phyloP scores from a whole-genome alignment of 176 grass and related monocot genomes.

The Oryza officinalis region DNA sequence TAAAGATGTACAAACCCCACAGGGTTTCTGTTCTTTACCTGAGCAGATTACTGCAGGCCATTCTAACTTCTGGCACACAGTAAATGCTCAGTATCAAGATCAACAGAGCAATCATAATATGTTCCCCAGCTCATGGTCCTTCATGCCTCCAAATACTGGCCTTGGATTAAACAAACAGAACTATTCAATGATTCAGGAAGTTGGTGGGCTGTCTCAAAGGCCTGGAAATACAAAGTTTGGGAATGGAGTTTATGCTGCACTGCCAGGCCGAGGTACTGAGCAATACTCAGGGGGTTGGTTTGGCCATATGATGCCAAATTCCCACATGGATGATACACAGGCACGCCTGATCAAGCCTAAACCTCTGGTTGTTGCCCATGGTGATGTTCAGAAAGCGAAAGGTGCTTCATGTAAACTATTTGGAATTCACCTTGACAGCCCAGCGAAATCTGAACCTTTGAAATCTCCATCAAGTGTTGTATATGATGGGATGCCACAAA shows the following conservation, averaged over 20 bases:
- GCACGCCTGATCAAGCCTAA: slow-evolving; percentile 52
- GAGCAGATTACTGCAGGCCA: slow-evolving; percentile 51
- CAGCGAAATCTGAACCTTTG: slow-evolving; percentile 34
- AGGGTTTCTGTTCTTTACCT: slow-evolving; percentile 43
- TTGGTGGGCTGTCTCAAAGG: slow-evolving; percentile 42
- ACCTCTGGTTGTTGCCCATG: slow-evolving; percentile 49
- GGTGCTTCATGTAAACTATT: slow-evolving; percentile 65
- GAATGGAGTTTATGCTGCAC: slow-evolving; percentile 35
- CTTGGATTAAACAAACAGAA: slow-evolving; percentile 46
- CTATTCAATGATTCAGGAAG: slow-evolving; percentile 41
- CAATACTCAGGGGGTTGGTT: slow-evolving; percentile 54
- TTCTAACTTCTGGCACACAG: slow-evolving; percentile 43
- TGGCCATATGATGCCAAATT: slow-evolving; percentile 39
- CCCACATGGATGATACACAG: slow-evolving; percentile 33
- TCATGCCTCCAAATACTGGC: slow-evolving; percentile 53
- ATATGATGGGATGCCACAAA: slow-evolving; percentile 34
- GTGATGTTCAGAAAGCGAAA: slow-evolving; percentile 50
- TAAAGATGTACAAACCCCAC: slow-evolving; percentile 37
- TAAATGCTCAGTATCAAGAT: slow-evolving; percentile 60
- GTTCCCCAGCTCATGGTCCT: slow-evolving; percentile 51
- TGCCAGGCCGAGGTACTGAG: slow-evolving; percentile 37
- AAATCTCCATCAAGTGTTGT: slow-evolving; percentile 43
- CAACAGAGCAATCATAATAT: slow-evolving; percentile 48
- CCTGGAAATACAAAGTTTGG: slow-evolving; percentile 38
- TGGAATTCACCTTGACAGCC: slow-evolving; percentile 66